Percentiles rank a stretch among this genome's conserved stretches.
Evolutionary conservation across 2,329 filamentous ascomycete species (phyloP).

Genomic region (Alternaria sp.): DNA sequence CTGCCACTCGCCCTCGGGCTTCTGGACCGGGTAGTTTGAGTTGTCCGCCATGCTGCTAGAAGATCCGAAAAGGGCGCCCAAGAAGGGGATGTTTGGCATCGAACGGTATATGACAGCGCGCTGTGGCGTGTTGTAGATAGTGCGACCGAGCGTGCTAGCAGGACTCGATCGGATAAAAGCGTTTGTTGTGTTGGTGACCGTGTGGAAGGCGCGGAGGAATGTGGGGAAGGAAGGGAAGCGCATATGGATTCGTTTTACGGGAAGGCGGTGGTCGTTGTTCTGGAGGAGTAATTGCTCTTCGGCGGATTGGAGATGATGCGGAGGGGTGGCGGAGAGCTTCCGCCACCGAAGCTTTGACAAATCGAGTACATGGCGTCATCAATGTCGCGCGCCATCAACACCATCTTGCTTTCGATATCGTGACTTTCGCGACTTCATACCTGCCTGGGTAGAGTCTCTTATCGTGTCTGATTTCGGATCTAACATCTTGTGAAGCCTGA

Average conservation of each 20-base stretch:
- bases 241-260: slow-evolving; percentile 45
- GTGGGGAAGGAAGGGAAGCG: slow-evolving; percentile 57
- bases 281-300: not conserved
- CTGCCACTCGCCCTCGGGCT: slow-evolving; percentile 84
- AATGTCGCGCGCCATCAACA: slow-evolving; percentile 8
- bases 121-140: slow-evolving; percentile 35
- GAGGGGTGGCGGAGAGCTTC: slow-evolving; percentile 35
- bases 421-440: not conserved
- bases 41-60: slow-evolving; percentile 55
- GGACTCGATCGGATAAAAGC: slow-evolving; percentile 39
- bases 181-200: slow-evolving; percentile 54
- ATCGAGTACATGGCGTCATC: slow-evolving; percentile 37
- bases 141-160: slow-evolving; percentile 46
- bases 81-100: slow-evolving; percentile 80
- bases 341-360: slow-evolving; percentile 31
- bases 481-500: not conserved
- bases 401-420: not conserved
- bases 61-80: slow-evolving; percentile 76
- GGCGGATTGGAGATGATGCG: slow-evolving; percentile 16
- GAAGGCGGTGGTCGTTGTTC: not conserved
- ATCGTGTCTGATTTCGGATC: not conserved
- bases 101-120: slow-evolving; percentile 50
- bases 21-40: slow-evolving; percentile 81
- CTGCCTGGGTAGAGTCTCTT: rapidly evolving
- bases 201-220: slow-evolving; percentile 56